Base-by-base conservation (phyloP, 2,329 filamentous ascomycete species). In the Ramichloridium luteum region DNA sequence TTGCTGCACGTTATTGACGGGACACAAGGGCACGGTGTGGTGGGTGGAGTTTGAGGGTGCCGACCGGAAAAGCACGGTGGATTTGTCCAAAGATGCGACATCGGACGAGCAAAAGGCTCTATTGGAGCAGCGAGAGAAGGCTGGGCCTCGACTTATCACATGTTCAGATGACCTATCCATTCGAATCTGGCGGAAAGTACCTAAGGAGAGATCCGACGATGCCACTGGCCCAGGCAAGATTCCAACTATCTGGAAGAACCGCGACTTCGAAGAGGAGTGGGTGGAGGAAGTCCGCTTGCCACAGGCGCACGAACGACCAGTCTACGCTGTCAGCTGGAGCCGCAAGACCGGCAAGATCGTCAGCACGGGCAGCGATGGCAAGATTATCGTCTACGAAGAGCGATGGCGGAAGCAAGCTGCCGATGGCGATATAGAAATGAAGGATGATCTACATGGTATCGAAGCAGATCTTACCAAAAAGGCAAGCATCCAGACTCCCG, bases 261-360 rank as follows among this genome's bases (percentile, higher is more conserved):
- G 61, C 2, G 67, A 68, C 12, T 66, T 81, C 22, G 77, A 81
- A 41, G 90, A 98, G 58, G 74, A 79, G 6, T 98, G 90, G 90
- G 61, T 68, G 14, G 79, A 85, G 51, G 80, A 85, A 14, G 70
- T 74, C 1, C 59, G 72, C n/a, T 61, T 98, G 15, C 90, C 90
- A 0, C 61, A 67, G 37, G 70, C 62, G 2, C 90, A 98, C 50
- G 76, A 78, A 28, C 62, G 88, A 31, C 80, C 90, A 13, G 68
- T 96, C 14, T 96, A 96, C 58, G 74, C 82, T 5, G 74, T 83
- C 2, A 64, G 77, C 6, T 98, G 90, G 90, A 93, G 85, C 52
- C 69, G 69, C 17, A 65, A 65, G 34, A 78, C 75, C 0, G 88
- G 88, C 0, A 59, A 83, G 33, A 67, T 96, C 16, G 86, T 81